phyloP scores from a whole-genome alignment of 371 early-diverging fungal genomes.

The Saksenaea vasiformis region DNA sequence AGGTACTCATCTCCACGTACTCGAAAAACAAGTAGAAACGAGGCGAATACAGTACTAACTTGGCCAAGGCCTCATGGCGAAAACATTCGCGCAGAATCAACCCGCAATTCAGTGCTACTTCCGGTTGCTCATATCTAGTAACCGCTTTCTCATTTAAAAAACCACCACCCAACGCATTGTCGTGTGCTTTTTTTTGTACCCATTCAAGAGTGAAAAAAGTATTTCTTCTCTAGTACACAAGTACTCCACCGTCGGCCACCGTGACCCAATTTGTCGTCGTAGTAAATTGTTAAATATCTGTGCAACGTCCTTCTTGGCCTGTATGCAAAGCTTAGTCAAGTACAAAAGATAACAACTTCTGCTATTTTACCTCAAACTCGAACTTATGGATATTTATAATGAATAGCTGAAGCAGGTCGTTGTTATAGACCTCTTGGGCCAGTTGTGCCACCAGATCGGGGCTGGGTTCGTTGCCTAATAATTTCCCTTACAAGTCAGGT shows the following conservation, averaged over 20 bases:
- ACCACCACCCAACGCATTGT: conserved; percentile 2
- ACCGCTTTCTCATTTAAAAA: background rate
- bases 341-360: background rate
- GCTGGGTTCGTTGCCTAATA: conserved; percentile 80
- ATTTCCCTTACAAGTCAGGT: background rate
- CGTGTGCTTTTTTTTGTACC: conserved; percentile 52
- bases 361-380: conserved; percentile 85
- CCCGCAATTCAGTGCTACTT: conserved; percentile 96
- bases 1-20: conserved; percentile 94
- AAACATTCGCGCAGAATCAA: conserved; percentile 96
- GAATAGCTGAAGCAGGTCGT: conserved; percentile 83
- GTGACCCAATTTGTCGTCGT: conserved; percentile 91
- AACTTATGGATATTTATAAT: conserved; percentile 85
- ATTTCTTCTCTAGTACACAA: conserved; percentile 82
- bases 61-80: conserved; percentile 90
- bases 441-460: conserved; percentile 93
- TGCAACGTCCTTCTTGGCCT: conserved; percentile 97
- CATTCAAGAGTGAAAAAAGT: conserved; percentile 76
- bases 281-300: conserved; percentile 96
- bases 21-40: conserved; percentile 91
- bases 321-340: background rate
- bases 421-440: conserved; percentile 92
- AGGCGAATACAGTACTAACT: conserved; percentile 78
- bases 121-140: conserved; percentile 87
- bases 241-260: conserved; percentile 96